These are phyloP conservation scores for Tylopilus balloui DNA, from an alignment of 768 basidiomycete species.

Conservation along the genomic window DNA sequence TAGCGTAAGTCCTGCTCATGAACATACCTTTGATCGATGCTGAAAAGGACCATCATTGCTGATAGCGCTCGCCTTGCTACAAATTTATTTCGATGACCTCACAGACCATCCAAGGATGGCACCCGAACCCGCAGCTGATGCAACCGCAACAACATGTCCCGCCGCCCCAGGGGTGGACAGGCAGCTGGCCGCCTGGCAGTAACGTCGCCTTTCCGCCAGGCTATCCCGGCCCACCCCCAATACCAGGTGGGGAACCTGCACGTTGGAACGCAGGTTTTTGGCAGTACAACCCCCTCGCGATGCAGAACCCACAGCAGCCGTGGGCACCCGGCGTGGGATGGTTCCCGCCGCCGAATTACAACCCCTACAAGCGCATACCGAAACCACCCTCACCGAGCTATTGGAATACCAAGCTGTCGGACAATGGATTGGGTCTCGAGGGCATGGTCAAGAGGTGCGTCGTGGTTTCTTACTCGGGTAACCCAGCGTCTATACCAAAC, in stretches of 20 bases:
- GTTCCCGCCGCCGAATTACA: conserved; percentile 34
- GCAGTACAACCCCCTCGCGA: conserved; percentile 44
- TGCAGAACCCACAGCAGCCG: conserved; percentile 24
- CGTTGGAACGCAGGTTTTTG: conserved; percentile 53
- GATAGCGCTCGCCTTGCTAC: not conserved
- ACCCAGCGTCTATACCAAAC: not conserved
- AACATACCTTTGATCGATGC: conserved; percentile 1
- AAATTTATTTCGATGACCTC: conserved; percentile 18
- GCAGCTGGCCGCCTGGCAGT: conserved; percentile 34
- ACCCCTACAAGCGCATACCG: conserved; percentile 64
- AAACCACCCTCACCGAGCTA: conserved; percentile 63
- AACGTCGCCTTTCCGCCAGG: conserved; percentile 30
- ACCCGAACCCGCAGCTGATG: conserved; percentile 33
- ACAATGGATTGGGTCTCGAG: conserved; percentile 63
- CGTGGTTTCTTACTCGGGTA: not conserved
- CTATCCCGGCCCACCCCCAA: conserved; percentile 49
- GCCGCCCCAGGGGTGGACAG: conserved; percentile 34
- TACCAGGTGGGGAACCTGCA: conserved; percentile 45
- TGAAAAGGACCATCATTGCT: conserved; percentile 3
- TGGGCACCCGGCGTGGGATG: conserved; percentile 34
- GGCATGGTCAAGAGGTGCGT: conserved; percentile 61
- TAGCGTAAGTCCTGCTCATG: not conserved
- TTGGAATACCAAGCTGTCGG: conserved; percentile 49
- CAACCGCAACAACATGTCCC: conserved; percentile 19
- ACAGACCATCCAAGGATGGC: conserved; percentile 28